Evolutionary conservation across 163 green algal species (phyloP), one percentile per base, ranked within the genome.

Genomic region (Coccomyxa subellipsoidea): DNA sequence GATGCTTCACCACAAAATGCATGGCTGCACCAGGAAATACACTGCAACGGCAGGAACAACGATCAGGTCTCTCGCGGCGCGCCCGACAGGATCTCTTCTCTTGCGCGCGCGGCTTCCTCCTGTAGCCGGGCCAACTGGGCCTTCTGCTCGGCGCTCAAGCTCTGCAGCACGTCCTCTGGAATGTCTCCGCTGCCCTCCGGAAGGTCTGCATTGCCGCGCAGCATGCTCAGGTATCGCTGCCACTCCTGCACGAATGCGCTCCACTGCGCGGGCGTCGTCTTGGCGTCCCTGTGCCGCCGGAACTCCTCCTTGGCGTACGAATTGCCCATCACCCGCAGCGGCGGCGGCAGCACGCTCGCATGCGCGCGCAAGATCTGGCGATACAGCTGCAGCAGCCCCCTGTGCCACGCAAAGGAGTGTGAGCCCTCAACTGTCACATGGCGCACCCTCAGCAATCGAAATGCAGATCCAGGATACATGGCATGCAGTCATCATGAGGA

Each of bases 241-340:
- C 94, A 98, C 84, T 96, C 88, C 10, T 35, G 0, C 12, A 84
- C 59, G 80, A 98, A 98, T 78, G 89, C 82, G 32, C 80, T 18
- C 92, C 92, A 97, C 81, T 97, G 92, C 21, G 77, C 69, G 8
- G 83, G n/a, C 0, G 87, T 92, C 0, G 89, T 93, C 53, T 92
- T 88, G 23, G 73, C 78, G 5, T 86, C 80, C 31, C 95, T 87
- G 83, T 96, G 92, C 21, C 76, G 82, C 15, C 84, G 40, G 54
- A 96, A 95, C 87, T 98, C 94, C 9, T 91, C 82, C 0, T 83
- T 66, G 0, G 86, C 85, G 34, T 94, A 96, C 5, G 77, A 81
- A 77, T 97, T 88, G 0, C 93, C 94, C 76, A 97, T 79, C 4
- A 71, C 39, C 12, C 89, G 87, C 86, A 97, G 85, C 2, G 88